Conservation (phyloP, 2,329 filamentous ascomycete species). For the Colletotrichum abscissum region DNA sequence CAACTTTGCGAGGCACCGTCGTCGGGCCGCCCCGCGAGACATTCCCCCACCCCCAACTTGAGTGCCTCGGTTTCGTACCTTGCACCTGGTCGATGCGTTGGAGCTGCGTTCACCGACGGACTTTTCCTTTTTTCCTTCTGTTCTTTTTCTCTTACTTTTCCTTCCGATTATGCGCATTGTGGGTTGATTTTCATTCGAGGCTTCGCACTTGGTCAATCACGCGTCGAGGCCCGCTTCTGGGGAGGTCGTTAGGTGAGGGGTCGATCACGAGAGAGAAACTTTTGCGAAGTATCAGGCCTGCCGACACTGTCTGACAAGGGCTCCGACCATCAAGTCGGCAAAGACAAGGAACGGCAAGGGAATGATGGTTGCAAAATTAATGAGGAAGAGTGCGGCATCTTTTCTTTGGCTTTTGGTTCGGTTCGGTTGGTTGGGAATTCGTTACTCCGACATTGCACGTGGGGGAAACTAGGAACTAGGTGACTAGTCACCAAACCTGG, state of each 20-base stretch:
- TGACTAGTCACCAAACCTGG: neutral
- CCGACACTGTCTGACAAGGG: neutral
- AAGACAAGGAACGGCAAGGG: neutral
- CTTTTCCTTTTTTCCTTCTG: conserved; percentile 32
- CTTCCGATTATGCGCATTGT: conserved; percentile 24
- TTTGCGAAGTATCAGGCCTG: neutral
- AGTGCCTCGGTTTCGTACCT: conserved; percentile 16
- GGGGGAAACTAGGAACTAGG: neutral
- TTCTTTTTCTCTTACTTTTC: conserved; percentile 37
- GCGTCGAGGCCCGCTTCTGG: conserved; percentile 47
- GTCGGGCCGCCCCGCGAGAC: conserved; percentile 37
- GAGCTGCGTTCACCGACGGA: conserved; percentile 45
- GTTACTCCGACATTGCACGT: conserved; percentile 4
- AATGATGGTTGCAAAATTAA: conserved; percentile 7
- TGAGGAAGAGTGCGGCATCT: conserved; percentile 6
- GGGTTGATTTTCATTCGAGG: conserved; percentile 30
- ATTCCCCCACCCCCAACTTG: conserved; percentile 10
- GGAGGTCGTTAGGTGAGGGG: conserved; percentile 43
- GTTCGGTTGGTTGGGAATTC: conserved; percentile 26
- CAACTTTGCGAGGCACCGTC: conserved; percentile 43
- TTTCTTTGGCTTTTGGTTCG: conserved; percentile 22
- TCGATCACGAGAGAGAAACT: neutral
- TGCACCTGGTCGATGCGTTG: conserved; percentile 49
- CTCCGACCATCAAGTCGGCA: neutral
- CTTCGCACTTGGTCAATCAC: conserved; percentile 41